Conservation (phyloP, 768 basidiomycete species). For the Leccinum aurantiacum region DNA sequence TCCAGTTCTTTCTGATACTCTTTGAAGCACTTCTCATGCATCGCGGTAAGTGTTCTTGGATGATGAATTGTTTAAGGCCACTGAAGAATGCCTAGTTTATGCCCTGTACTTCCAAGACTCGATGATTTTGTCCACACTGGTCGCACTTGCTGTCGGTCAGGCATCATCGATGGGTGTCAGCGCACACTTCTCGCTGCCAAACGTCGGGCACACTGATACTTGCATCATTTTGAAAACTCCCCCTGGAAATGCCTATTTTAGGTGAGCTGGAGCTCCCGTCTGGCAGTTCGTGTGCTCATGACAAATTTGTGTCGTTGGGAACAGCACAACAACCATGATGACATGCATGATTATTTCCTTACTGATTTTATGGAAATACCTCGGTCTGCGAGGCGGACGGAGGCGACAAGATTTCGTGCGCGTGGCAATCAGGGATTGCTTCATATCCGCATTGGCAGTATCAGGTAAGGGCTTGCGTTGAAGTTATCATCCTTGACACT, state of each 20-base stretch:
- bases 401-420: conserved; percentile 1
- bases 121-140: conserved; percentile 9
- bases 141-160: conserved; percentile 12
- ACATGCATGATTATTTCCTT: conserved; percentile 12
- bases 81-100: conserved; percentile 14
- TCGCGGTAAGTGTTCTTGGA: conserved; percentile 9
- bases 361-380: conserved; percentile 17
- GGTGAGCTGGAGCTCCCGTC: conserved; percentile 8
- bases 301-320: not conserved
- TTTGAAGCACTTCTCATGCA: conserved; percentile 20
- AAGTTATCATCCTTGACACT: not conserved
- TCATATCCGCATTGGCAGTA: conserved; percentile 5
- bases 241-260: conserved; percentile 17
- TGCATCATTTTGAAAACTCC: conserved; percentile 15
- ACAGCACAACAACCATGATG: conserved; percentile 20
- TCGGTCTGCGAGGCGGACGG: conserved; percentile 12
- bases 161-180: conserved; percentile 19
- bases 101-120: conserved; percentile 12
- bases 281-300: not conserved
- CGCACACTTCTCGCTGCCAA: conserved; percentile 8
- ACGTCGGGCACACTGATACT: conserved; percentile 7
- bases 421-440: conserved; percentile 17
- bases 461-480: conserved; percentile 5
- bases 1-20: conserved; percentile 13
- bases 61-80: not conserved